phyloP scores from a whole-genome alignment of 371 early-diverging fungal species.

The Entomophthora muscae region DNA sequence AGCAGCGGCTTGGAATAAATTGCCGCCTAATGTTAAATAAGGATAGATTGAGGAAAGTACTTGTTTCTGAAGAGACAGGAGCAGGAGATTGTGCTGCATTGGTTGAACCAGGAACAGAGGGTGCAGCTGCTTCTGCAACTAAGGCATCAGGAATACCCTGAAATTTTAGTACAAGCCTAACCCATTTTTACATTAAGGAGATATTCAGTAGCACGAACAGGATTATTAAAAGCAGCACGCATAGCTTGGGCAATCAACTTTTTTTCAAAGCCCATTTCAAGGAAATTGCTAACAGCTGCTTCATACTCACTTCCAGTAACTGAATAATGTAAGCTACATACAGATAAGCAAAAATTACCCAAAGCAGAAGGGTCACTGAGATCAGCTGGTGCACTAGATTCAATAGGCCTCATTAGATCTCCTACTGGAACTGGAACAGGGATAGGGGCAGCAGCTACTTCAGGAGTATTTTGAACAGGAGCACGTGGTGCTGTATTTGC shows the following conservation, averaged over 20 bases:
- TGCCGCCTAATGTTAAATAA: slow-evolving; percentile 11
- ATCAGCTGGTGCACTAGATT: not conserved
- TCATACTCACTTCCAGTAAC: slow-evolving; percentile 56
- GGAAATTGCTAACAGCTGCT: slow-evolving; percentile 61
- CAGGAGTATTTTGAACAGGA: slow-evolving; percentile 9
- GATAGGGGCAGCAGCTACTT: slow-evolving; percentile 14
- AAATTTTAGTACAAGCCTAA: not conserved
- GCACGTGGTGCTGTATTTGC: slow-evolving; percentile 18
- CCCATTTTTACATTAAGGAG: slow-evolving; percentile 51
- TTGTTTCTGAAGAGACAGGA: not conserved
- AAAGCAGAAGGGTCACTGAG: not conserved
- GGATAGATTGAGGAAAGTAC: not conserved
- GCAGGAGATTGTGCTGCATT: not conserved
- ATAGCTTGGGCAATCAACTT: slow-evolving; percentile 75
- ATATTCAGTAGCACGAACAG: slow-evolving; percentile 93
- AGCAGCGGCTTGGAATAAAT: slow-evolving; percentile 11
- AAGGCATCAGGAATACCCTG: slow-evolving; percentile 33
- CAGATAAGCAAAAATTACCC: not conserved
- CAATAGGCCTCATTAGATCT: slow-evolving; percentile 11
- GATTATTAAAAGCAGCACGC: slow-evolving; percentile 92
- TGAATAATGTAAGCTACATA: slow-evolving; percentile 10
- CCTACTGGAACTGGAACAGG: slow-evolving; percentile 19
- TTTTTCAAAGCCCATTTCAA: slow-evolving; percentile 90
- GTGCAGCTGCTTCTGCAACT: slow-evolving; percentile 9
- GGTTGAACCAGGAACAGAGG: not conserved